These are phyloP conservation scores for Niebla homalea DNA, from an alignment of 495 filamentous ascomycete genomes.

Conservation along the genomic window DNA sequence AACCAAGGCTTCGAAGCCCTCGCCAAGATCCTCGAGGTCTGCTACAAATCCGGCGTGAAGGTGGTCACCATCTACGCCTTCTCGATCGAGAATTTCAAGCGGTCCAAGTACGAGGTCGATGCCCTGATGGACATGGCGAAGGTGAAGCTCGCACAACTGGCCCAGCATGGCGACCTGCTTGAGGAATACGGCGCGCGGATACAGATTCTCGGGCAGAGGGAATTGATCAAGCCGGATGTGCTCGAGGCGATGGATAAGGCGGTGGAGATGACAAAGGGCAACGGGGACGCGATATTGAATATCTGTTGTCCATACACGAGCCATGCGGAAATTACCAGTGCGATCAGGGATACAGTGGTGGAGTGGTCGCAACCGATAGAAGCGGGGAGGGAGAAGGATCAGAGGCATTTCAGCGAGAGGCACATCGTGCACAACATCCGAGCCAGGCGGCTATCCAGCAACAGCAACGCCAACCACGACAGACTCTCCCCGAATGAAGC, in stretches of 20 bases:
- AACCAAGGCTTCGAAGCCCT: slow-evolving; percentile 91
- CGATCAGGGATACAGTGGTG: slow-evolving; percentile 71
- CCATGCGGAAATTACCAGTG: slow-evolving; percentile 87
- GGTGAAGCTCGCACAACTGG: slow-evolving; percentile 77
- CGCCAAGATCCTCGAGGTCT: slow-evolving; percentile 88
- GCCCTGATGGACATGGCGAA: slow-evolving; percentile 97
- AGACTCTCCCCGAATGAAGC: background rate
- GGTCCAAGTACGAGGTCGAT: slow-evolving; percentile 95
- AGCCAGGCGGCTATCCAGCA: slow-evolving; percentile 32
- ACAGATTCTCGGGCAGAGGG: slow-evolving; percentile 66
- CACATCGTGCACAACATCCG: slow-evolving; percentile 78
- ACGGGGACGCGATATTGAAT: slow-evolving; percentile 75
- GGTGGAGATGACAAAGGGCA: slow-evolving; percentile 67
- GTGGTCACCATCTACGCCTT: slow-evolving; percentile 97
- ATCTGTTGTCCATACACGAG: slow-evolving; percentile 97
- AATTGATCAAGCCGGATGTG: slow-evolving; percentile 73
- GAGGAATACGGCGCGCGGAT: slow-evolving; percentile 86
- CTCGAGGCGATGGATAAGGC: slow-evolving; percentile 75
- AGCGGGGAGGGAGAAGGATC: slow-evolving; percentile 26
- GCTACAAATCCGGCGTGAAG: slow-evolving; percentile 87
- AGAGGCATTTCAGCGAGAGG: slow-evolving; percentile 67
- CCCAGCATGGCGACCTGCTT: slow-evolving; percentile 83
- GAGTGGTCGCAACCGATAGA: slow-evolving; percentile 58
- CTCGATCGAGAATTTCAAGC: slow-evolving; percentile 97
- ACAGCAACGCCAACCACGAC: background rate